Percentiles rank a stretch among this genome's conserved stretches.
Evolutionary conservation across 768 basidiomycete species (phyloP).

Genomic region (Agaricus subrufescens): DNA sequence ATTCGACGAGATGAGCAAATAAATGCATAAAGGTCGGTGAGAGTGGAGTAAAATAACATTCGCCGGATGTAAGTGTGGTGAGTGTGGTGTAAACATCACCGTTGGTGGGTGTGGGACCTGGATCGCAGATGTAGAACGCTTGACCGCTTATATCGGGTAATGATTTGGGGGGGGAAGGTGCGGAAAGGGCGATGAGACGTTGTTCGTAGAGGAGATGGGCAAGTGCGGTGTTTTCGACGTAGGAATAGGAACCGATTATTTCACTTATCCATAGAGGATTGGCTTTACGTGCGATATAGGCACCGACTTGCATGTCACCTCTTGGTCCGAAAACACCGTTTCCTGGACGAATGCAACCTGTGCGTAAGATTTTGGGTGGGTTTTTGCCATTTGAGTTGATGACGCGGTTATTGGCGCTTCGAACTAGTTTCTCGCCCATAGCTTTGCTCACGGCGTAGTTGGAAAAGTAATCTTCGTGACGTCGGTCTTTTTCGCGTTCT

Average conservation of each 20-base stretch:
- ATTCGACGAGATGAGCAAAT: constrained; percentile 57
- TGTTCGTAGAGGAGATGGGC: constrained; percentile 73
- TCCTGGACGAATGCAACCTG: constrained; percentile 74
- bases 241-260: constrained; percentile 59
- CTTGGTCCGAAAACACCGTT: constrained; percentile 75
- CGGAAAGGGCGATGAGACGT: constrained; percentile 57
- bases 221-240: constrained; percentile 73
- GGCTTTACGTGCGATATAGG: constrained; percentile 52
- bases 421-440: constrained; percentile 47
- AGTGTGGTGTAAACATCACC: constrained; percentile 59
- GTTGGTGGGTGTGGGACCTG: constrained; percentile 57
- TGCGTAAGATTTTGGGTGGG: constrained; percentile 38
- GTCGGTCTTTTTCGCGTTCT: constrained; percentile 35
- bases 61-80: constrained; percentile 50
- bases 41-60: constrained; percentile 47
- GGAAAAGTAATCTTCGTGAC: constrained; percentile 64
- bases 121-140: constrained; percentile 62
- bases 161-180: constrained; percentile 23
- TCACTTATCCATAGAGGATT: constrained; percentile 62
- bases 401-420: constrained; percentile 27
- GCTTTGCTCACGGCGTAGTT: constrained; percentile 72
- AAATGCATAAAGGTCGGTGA: constrained; percentile 62
- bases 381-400: constrained; percentile 2
- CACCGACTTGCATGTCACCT: constrained; percentile 64
- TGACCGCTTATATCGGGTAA: constrained; percentile 71